phyloP scores from a whole-genome alignment of 2,329 filamentous ascomycete genomes.

The Epichloe gansuensis region DNA sequence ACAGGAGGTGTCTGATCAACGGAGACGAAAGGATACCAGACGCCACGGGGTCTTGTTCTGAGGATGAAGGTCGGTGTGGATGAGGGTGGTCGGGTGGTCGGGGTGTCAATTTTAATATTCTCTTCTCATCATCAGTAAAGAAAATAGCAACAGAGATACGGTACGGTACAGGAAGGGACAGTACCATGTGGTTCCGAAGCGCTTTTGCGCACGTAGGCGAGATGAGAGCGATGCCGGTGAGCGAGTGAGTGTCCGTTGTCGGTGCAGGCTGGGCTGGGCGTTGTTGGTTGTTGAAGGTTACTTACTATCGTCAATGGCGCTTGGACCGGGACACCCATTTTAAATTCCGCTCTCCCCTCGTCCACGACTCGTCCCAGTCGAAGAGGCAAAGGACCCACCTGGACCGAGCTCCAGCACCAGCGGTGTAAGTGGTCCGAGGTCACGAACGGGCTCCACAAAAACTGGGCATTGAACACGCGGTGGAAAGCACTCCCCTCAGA shows the following conservation, averaged over 20 bases:
- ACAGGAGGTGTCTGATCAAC: neutral
- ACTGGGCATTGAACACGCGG: no score
- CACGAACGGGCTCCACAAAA: neutral
- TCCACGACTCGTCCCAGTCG: no score
- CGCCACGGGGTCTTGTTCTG: neutral
- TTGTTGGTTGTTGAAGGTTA: slow-evolving; percentile 6
- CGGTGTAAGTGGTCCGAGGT: neutral
- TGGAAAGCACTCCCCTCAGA: no score
- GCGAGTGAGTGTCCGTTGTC: no score
- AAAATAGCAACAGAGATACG: no score
- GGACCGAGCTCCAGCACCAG: no score
- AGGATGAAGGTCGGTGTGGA: neutral
- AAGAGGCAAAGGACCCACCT: no score
- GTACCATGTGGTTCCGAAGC: neutral
- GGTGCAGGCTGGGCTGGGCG: neutral
- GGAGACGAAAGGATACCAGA: neutral
- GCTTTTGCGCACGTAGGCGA: neutral
- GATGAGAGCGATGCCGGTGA: neutral
- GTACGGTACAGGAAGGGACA: no score
- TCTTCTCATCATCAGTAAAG: no score
- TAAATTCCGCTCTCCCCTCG: neutral
- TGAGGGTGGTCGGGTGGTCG: neutral
- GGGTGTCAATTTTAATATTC: neutral
- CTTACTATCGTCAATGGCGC: neutral
- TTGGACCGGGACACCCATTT: neutral